Evolutionary conservation across 345 rosid genomes (phyloP).

Genomic region (Eucalyptus sp.): DNA sequence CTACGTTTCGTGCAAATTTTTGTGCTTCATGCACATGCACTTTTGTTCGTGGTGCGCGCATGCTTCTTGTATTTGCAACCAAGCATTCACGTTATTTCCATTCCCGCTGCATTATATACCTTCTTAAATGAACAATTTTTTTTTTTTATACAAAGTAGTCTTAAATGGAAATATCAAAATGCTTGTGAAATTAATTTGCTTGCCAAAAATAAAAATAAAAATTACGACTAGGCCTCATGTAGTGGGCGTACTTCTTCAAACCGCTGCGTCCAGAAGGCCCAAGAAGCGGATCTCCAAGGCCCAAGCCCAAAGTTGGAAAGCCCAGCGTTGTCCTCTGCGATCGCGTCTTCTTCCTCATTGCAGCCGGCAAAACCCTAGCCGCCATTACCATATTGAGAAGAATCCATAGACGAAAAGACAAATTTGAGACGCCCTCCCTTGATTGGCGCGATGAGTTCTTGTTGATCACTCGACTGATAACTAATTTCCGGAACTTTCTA

Average conservation of each 20-base stretch:
- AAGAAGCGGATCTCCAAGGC: not conserved
- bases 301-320: not conserved
- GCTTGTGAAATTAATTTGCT: not conserved
- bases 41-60: accelerated
- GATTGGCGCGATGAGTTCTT: accelerated
- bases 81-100: not conserved
- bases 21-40: not conserved
- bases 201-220: not conserved
- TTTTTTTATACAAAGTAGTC: not conserved
- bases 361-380: not conserved
- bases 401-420: not conserved
- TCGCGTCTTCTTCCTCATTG: not conserved
- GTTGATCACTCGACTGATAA: not conserved
- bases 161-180: not conserved
- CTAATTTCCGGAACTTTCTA: not conserved
- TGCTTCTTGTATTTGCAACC: not conserved
- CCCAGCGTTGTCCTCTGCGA: not conserved
- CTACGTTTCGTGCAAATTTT: too few relatives aligned
- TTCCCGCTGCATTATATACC: not conserved
- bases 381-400: not conserved
- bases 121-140: not conserved
- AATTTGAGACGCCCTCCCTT: not conserved
- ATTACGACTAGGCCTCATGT: not conserved
- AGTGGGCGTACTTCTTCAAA: not conserved
- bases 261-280: not conserved